A percentile compares a stretch with the other conserved stretches of the same genome.
Evolutionary conservation across 2,329 filamentous ascomycete species (phyloP).

Genomic region (Alternaria brassicae): DNA sequence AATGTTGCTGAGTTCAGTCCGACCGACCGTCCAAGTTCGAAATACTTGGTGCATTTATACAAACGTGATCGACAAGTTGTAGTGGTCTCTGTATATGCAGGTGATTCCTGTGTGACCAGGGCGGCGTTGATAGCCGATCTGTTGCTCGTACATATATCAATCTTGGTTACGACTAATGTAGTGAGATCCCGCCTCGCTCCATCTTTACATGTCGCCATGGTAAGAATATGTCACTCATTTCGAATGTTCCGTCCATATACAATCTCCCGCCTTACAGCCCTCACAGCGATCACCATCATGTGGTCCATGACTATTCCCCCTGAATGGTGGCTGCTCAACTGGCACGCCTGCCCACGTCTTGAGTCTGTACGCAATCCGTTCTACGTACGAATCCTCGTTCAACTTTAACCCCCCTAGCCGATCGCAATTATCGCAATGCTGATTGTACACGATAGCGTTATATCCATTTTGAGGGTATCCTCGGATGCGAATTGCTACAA

Average conservation of each 20-base stretch:
- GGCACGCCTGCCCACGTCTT: conserved; percentile 31
- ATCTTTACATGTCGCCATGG: background rate
- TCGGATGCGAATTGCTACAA: conserved; percentile 21
- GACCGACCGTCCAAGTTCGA: background rate
- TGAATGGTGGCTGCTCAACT: conserved; percentile 2
- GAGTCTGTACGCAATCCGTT: conserved; percentile 30
- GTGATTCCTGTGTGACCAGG: background rate
- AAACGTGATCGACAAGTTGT: background rate
- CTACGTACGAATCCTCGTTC: conserved; percentile 27
- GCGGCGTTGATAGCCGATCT: background rate
- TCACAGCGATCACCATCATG: conserved; percentile 4
- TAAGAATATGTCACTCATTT: background rate
- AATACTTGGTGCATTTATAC: background rate
- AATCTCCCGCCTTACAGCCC: conserved; percentile 5
- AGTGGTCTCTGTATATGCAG: background rate
- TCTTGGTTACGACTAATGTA: too few species aligned
- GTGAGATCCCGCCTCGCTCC: background rate
- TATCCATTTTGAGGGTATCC: conserved; percentile 25
- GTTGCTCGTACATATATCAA: background rate
- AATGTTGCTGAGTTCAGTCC: background rate
- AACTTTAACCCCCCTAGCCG: conserved; percentile 22
- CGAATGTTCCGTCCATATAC: background rate
- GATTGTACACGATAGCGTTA: conserved; percentile 29
- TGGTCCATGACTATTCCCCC: background rate
- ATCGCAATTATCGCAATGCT: conserved; percentile 29